phyloP scores from a whole-genome alignment of 106 monocot genomes.

The Cymbidium sinense region DNA sequence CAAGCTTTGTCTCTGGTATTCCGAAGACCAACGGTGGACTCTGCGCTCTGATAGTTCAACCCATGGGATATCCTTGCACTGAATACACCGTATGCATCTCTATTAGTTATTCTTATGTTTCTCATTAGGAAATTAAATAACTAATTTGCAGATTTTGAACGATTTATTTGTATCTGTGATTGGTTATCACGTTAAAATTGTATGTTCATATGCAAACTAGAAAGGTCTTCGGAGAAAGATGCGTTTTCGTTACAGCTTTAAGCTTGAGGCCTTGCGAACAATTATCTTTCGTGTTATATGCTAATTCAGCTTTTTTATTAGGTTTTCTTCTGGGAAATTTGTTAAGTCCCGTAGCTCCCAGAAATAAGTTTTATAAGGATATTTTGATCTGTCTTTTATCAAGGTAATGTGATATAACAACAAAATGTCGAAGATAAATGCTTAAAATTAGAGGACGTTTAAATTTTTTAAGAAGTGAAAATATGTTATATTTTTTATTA shows the following conservation, averaged over 20 bases:
- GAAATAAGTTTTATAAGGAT: too few relatives aligned
- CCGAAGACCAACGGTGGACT: not conserved
- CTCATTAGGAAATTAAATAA: not conserved
- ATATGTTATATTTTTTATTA: too few relatives aligned
- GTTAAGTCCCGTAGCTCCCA: too few relatives aligned
- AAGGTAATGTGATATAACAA: too few relatives aligned
- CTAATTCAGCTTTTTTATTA: too few relatives aligned
- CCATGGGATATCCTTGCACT: slow-evolving; percentile 5
- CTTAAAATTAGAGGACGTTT: too few relatives aligned
- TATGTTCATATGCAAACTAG: not conserved
- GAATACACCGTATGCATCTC: not conserved
- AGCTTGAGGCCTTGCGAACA: not conserved
- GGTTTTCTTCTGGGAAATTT: too few relatives aligned
- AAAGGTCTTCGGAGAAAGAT: not conserved
- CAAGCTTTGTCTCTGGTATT: not conserved
- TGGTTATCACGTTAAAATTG: not conserved
- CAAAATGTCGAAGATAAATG: too few relatives aligned
- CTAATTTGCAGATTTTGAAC: not conserved
- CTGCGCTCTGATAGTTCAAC: not conserved
- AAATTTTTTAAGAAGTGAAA: too few relatives aligned
- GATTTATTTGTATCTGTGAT: not conserved
- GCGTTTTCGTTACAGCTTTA: not conserved
- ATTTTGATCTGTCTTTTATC: too few relatives aligned
- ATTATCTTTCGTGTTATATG: too few relatives aligned
- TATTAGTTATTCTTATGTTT: not conserved